Conservation (phyloP, 1,284 basidiomycete genomes). For the Schizophyllum commune region DNA sequence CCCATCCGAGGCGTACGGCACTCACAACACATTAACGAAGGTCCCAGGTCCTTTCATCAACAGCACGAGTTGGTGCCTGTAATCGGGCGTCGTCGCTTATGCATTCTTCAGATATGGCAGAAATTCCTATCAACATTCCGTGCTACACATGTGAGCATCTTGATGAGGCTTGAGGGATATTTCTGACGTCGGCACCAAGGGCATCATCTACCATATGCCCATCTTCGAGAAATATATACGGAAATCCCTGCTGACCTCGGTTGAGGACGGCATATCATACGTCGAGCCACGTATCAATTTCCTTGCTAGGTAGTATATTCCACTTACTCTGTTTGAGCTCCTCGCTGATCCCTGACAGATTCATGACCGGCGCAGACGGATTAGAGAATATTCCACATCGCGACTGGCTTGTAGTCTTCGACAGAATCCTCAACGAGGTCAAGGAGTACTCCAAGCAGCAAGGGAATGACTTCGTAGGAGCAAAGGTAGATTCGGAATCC, state of each 20-base stretch:
- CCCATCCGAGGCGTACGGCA: conserved; percentile 60
- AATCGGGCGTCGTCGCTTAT: background rate
- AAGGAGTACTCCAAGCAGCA: conserved; percentile 42
- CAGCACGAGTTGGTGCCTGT: too few relatives aligned
- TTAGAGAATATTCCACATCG: conserved; percentile 48
- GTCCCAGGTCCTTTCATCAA: conserved; percentile 21
- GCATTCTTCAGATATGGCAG: conserved; percentile 52
- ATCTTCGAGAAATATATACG: conserved; percentile 52
- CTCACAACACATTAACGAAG: conserved; percentile 60
- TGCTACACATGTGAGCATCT: conserved; percentile 36
- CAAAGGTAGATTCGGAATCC: conserved; percentile 34
- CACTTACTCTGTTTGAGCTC: background rate
- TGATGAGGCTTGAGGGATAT: background rate
- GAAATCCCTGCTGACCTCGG: conserved; percentile 53
- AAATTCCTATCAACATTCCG: conserved; percentile 52
- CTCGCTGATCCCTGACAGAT: conserved; percentile 19
- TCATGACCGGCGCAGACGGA: conserved; percentile 51
- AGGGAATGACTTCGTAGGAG: conserved; percentile 58
- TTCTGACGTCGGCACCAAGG: conserved; percentile 23
- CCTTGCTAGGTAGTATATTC: conserved; percentile 34
- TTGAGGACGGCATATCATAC: conserved; percentile 70
- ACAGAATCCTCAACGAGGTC: conserved; percentile 46
- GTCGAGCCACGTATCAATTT: conserved; percentile 69
- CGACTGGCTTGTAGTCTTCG: conserved; percentile 54
- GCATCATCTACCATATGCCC: conserved; percentile 46